Conservation (phyloP, 2,329 filamentous ascomycete genomes). For the Pseudogymnoascus sp. region DNA sequence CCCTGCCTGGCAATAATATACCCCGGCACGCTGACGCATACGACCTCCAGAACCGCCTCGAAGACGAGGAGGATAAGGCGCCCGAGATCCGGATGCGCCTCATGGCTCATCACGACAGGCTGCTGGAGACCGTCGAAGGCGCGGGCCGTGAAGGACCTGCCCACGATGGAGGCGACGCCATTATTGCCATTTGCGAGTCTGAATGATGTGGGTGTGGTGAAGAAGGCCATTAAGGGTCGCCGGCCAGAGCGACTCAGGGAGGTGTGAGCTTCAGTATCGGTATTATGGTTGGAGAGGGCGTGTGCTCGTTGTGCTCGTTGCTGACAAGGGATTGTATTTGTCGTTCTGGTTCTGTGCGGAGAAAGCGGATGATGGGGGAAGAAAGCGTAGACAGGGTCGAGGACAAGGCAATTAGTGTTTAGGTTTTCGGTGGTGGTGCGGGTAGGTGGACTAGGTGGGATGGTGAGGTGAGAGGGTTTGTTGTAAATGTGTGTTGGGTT, state of each 20-base stretch:
- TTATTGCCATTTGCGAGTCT: slow-evolving; percentile 33
- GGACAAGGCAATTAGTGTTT: not conserved
- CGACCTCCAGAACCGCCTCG: slow-evolving; percentile 88
- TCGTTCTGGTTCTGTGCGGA: not conserved
- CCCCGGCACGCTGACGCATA: slow-evolving; percentile 88
- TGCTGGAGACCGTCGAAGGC: slow-evolving; percentile 18
- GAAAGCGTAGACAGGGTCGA: not conserved
- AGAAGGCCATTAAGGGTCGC: slow-evolving; percentile 32
- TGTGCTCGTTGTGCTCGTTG: not conserved
- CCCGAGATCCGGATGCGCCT: slow-evolving; percentile 38
- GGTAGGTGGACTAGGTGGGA: not conserved
- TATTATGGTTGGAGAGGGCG: too few relatives aligned
- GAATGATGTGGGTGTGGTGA: slow-evolving; percentile 42
- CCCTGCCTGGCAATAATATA: slow-evolving; percentile 86
- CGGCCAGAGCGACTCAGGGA: not conserved
- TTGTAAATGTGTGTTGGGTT: not conserved
- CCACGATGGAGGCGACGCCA: slow-evolving; percentile 22
- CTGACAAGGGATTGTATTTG: not conserved
- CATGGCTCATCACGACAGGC: slow-evolving; percentile 21
- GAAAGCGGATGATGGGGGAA: not conserved
- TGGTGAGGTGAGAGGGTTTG: not conserved
- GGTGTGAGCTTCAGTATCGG: not conserved
- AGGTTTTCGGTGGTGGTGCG: not conserved
- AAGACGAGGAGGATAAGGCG: slow-evolving; percentile 53
- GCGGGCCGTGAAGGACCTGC: slow-evolving; percentile 20